Evolutionary conservation across 345 rosid species (phyloP).

Genomic region (Anastatica hierochuntica): DNA sequence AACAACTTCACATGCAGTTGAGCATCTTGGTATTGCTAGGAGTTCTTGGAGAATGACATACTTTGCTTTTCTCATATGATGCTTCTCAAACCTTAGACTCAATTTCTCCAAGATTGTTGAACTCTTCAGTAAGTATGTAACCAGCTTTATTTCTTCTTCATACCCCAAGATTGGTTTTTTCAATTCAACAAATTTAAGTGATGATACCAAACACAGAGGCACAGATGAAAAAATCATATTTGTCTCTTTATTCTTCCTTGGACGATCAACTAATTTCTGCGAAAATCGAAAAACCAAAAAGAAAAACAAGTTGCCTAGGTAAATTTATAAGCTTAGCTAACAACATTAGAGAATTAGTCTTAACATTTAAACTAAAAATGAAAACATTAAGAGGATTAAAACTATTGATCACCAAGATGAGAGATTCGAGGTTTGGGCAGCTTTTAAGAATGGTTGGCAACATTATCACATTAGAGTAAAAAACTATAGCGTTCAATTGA

Average conservation of each 20-base stretch:
- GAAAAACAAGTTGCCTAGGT: too few species aligned
- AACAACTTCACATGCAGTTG: background rate
- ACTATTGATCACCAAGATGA: background rate
- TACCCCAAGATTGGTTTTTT: background rate
- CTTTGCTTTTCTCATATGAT: constrained; percentile 29
- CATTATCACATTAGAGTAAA: background rate
- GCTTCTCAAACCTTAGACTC: background rate
- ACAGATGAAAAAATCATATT: background rate
- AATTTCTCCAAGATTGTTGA: constrained; percentile 2
- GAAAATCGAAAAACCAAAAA: too few species aligned
- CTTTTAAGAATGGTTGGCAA: background rate
- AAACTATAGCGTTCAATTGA: background rate
- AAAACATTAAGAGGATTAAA: too few species aligned
- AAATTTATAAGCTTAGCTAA: too few species aligned
- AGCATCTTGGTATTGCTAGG: background rate
- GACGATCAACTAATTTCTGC: too few species aligned
- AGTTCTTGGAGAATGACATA: constrained; percentile 60
- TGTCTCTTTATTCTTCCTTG: background rate
- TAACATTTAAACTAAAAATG: too few species aligned
- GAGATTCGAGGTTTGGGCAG: constrained; percentile 10
- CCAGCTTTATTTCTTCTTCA: background rate
- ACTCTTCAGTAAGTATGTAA: background rate
- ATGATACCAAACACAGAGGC: background rate
- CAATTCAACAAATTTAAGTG: constrained; percentile 5
- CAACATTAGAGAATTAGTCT: too few species aligned